Percentiles rank a stretch among this genome's conserved stretches.
phyloP scores from a whole-genome alignment of 2,329 filamentous ascomycete genomes.

The Didymella sp. region DNA sequence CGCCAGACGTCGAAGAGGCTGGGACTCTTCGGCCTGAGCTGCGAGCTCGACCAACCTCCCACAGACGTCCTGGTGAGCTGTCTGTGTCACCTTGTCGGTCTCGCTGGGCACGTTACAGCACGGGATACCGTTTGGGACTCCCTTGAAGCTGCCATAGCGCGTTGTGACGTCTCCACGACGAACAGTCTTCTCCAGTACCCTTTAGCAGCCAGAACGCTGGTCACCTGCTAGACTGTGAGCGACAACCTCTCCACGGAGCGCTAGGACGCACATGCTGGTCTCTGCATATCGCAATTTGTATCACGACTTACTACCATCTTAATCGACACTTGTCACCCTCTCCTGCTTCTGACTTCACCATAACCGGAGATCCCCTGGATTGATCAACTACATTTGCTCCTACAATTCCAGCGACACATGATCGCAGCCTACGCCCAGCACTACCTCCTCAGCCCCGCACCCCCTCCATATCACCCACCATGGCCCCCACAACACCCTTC shows the following conservation, averaged over 20 bases:
- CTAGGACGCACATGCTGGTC: neutral
- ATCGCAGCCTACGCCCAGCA: slow-evolving; percentile 1
- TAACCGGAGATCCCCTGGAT: too few species aligned
- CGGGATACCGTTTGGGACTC: neutral
- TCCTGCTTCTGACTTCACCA: neutral
- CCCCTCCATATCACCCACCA: neutral
- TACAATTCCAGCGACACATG: neutral
- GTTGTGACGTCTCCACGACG: slow-evolving; percentile 13
- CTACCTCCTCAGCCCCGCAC: neutral
- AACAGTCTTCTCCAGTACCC: neutral
- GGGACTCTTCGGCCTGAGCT: slow-evolving; percentile 6
- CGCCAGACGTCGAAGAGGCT: slow-evolving; percentile 19
- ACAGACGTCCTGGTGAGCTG: slow-evolving; percentile 6
- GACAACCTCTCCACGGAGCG: slow-evolving; percentile 2
- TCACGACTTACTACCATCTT: slow-evolving; percentile 4
- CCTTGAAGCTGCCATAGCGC: slow-evolving; percentile 1
- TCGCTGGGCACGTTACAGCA: slow-evolving; percentile 1
- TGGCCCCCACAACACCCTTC: slow-evolving; percentile 49
- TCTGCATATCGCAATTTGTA: neutral
- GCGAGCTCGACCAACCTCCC: neutral
- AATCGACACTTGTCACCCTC: slow-evolving; percentile 6
- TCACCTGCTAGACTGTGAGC: neutral
- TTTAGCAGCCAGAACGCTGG: neutral
- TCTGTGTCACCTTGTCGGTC: neutral
- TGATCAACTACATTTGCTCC: too few species aligned